Evolutionary conservation across 176 grass and related monocot genomes (phyloP), one percentile per base, ranked within the genome.

Genomic region (Tillandsia leiboldiana): DNA sequence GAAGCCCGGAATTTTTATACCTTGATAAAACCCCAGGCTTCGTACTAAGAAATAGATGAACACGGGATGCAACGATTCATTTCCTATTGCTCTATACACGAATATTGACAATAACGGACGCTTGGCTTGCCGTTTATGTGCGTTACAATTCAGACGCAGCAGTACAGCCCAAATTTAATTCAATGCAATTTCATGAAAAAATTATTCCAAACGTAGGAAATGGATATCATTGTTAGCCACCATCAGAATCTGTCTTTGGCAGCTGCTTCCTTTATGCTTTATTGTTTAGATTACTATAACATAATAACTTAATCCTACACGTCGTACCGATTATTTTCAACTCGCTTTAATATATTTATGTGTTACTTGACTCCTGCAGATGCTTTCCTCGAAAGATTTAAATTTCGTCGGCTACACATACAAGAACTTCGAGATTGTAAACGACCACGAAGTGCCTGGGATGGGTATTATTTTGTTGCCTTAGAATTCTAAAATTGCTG

Each of bases 371-470:
- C 18, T 26, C 54, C 24, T 83, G 49, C 84, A 97, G 94, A 92
- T 97, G 89, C 94, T 97, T 79, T 97, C 94, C 66, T 92, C 94
- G 49, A 97, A 97, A 73, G 94, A 97, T 77, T 66, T 97, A 51
- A 93, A 97, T 82, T 97, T 97, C 63, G 90, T 99, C 18, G 94
- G 94, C 9, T 99, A 99, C 59, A 99, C 94, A n/a, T 99, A 99
- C 79, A 99, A 97, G 73, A 97, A 97, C 66, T 97, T 97, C 13
- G 94, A 97, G 81, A 86, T 97, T 50, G 94, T 93, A 70, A 96
- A 88, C 59, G 94, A 97, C 48, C 81, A 82, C 48, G 94, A 92
- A 71, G 79, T 87, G 62, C 80, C 87, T 73, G 89, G 87, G 73
- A 92, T 97, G 71, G 94, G 94, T 93, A 85, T 52, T 49, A 22